phyloP scores from a whole-genome alignment of 179 eudicot genomes.

The Heliamphora pulchella region DNA sequence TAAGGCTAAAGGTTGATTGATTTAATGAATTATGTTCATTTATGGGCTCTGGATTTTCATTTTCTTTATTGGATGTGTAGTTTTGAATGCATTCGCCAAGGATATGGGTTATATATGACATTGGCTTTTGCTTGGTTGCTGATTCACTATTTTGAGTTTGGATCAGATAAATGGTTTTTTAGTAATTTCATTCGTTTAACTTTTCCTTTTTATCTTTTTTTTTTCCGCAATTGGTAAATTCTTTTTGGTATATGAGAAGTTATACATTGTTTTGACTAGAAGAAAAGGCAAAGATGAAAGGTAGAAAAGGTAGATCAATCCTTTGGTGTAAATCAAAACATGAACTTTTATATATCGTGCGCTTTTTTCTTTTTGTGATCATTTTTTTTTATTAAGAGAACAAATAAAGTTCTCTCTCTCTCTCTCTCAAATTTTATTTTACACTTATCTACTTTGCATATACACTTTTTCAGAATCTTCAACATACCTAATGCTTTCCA shows the following conservation, averaged over 20 bases:
- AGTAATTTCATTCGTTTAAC: not conserved
- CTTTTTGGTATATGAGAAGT: not conserved
- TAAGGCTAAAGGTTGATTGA: not conserved
- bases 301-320: not conserved
- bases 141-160: not conserved
- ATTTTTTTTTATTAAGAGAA: too few species aligned
- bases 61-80: not conserved
- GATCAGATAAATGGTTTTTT: not conserved
- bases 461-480: not conserved
- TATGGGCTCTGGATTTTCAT: not conserved
- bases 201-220: not conserved
- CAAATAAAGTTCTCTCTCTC: too few species aligned
- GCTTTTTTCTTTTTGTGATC: too few species aligned
- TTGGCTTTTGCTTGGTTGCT: not conserved
- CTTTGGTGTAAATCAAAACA: not conserved
- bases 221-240: too few species aligned
- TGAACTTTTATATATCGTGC: not conserved
- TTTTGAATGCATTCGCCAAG: constrained; percentile 6
- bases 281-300: not conserved
- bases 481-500: not conserved
- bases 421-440: too few species aligned
- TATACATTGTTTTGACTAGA: not conserved
- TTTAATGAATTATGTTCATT: not conserved
- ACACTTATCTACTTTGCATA: too few species aligned
- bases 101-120: not conserved